Conservation (phyloP, 495 filamentous ascomycete genomes). For the Penicillium simplicissimum region DNA sequence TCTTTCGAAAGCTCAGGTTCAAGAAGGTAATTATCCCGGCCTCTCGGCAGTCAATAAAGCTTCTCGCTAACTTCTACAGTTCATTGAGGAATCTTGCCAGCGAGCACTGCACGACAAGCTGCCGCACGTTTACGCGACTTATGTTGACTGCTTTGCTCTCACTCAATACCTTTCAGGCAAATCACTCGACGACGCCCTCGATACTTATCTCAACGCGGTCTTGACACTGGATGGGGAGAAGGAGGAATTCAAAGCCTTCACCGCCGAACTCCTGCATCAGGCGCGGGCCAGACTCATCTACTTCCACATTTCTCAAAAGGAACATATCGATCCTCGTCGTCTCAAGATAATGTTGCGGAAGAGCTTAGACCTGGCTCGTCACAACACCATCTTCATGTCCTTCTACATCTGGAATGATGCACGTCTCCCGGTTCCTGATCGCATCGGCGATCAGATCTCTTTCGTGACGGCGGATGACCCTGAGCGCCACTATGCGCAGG, state of each 20-base stretch:
- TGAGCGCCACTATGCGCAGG: slow-evolving; percentile 1
- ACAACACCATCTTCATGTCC: slow-evolving; percentile 75
- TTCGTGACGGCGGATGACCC: background rate
- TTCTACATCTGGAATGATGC: slow-evolving; percentile 71
- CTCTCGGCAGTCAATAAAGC: background rate
- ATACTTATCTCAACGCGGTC: slow-evolving; percentile 53
- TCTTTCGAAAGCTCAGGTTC: slow-evolving; percentile 54
- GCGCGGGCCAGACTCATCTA: slow-evolving; percentile 65
- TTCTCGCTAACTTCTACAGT: slow-evolving; percentile 35
- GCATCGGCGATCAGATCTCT: slow-evolving; percentile 55
- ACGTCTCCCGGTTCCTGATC: slow-evolving; percentile 68
- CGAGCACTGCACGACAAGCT: slow-evolving; percentile 52
- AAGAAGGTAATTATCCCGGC: slow-evolving; percentile 40
- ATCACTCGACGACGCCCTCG: slow-evolving; percentile 38
- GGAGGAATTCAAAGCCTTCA: slow-evolving; percentile 34
- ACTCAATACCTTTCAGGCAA: slow-evolving; percentile 59
- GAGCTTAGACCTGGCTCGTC: slow-evolving; percentile 64
- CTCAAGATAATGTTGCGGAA: slow-evolving; percentile 60
- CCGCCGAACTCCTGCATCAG: slow-evolving; percentile 63
- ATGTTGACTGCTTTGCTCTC: slow-evolving; percentile 61
- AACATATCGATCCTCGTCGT: slow-evolving; percentile 61
- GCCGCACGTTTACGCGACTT: slow-evolving; percentile 47
- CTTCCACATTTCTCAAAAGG: slow-evolving; percentile 58
- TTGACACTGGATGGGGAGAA: slow-evolving; percentile 35
- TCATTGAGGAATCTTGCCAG: slow-evolving; percentile 57